phyloP scores from a whole-genome alignment of 192 early-diverging fungal species.

The Mortierella hygrophila region DNA sequence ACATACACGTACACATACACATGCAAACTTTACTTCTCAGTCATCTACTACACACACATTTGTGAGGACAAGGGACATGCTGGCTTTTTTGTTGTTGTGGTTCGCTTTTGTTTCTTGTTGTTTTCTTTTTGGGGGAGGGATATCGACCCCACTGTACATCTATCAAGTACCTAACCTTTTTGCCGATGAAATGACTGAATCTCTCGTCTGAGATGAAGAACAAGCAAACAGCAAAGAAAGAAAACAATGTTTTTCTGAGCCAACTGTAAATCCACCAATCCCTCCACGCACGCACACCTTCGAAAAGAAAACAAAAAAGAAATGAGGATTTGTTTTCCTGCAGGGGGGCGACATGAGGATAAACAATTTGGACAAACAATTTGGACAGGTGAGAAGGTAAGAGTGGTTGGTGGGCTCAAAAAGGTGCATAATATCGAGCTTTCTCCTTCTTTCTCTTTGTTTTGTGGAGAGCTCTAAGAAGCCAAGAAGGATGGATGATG shows the following conservation, averaged over 20 bases:
- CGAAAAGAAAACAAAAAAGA: neutral
- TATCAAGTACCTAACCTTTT: neutral
- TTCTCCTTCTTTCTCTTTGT: neutral
- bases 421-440: neutral
- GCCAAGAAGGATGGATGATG: neutral
- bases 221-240: neutral
- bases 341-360: neutral
- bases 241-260: neutral
- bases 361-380: neutral
- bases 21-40: conserved; percentile 1
- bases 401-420: conserved; percentile 3
- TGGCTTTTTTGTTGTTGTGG: neutral
- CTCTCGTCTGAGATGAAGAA: neutral
- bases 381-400: neutral
- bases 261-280: neutral
- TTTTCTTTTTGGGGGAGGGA: neutral
- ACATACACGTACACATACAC: neutral
- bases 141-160: neutral
- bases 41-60: neutral
- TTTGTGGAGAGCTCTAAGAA: neutral
- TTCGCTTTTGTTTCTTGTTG: neutral
- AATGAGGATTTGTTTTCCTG: neutral
- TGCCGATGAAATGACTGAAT: neutral
- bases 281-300: neutral
- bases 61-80: neutral